Evolutionary conservation across 345 rosid species (phyloP).

Genomic region (Streptanthus diversifolius): DNA sequence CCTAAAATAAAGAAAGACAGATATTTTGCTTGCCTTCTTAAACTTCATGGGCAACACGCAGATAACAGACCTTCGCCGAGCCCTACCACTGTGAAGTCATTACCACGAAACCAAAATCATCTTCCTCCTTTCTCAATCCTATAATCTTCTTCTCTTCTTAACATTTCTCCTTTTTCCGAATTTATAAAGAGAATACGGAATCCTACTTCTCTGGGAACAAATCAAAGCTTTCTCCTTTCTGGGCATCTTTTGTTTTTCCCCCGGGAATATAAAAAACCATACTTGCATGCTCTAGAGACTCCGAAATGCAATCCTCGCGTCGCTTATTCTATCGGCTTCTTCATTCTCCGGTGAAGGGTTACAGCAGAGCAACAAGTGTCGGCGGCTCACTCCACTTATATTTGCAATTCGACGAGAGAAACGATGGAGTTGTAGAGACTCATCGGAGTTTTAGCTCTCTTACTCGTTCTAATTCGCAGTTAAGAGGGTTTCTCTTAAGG

Average conservation of each 20-base stretch:
- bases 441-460: slow-evolving; percentile 30
- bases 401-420: slow-evolving; percentile 11
- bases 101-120: neutral
- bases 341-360: slow-evolving; percentile 35
- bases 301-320: slow-evolving; percentile 48
- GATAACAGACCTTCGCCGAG: slow-evolving; percentile 4
- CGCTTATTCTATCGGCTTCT: slow-evolving; percentile 52
- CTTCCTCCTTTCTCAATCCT: neutral
- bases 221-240: neutral
- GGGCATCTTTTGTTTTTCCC: neutral
- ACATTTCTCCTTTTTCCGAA: neutral
- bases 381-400: slow-evolving; percentile 25
- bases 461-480: slow-evolving; percentile 20
- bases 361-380: slow-evolving; percentile 18
- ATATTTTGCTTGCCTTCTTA: slow-evolving; percentile 1
- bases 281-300: slow-evolving; percentile 20
- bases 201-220: neutral
- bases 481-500: slow-evolving; percentile 24
- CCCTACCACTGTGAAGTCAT: neutral
- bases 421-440: slow-evolving; percentile 9
- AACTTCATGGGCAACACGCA: slow-evolving; percentile 18
- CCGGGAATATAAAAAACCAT: neutral
- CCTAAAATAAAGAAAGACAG: neutral
- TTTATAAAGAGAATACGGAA: neutral
- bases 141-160: neutral